Evolutionary conservation across 1,284 basidiomycete genomes (phyloP).

Genomic region (Cryptococcus sp.): DNA sequence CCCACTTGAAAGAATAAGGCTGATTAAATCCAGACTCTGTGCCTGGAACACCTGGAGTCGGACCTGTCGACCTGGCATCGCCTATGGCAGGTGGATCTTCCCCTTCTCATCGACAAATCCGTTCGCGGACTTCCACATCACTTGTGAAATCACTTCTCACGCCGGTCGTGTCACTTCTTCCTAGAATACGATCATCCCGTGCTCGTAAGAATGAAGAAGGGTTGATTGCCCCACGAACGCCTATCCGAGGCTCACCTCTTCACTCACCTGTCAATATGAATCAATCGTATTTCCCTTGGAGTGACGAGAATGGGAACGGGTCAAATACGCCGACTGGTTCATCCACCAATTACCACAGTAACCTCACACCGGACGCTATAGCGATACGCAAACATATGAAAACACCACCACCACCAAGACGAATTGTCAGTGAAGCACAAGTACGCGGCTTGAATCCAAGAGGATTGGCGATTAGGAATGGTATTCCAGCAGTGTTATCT

Average conservation of each 20-base stretch:
- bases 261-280: conserved; percentile 28
- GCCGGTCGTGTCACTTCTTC: conserved; percentile 40
- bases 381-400: neutral
- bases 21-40: neutral
- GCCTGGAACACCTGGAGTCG: neutral
- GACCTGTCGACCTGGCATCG: conserved; percentile 23
- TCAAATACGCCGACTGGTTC: neutral
- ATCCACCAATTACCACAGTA: neutral
- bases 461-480: conserved; percentile 27
- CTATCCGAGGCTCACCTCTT: conserved; percentile 33
- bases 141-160: conserved; percentile 63
- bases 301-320: conserved; percentile 1
- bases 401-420: conserved; percentile 27
- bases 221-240: conserved; percentile 58
- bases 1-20: neutral
- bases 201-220: conserved; percentile 51
- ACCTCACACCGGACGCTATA: neutral
- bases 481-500: conserved; percentile 9
- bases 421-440: conserved; percentile 24
- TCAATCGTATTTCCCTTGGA: conserved; percentile 31
- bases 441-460: conserved; percentile 20
- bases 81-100: conserved; percentile 1
- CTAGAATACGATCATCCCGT: conserved; percentile 26
- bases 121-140: conserved; percentile 49
- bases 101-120: conserved; percentile 7